These are phyloP conservation scores for Pyricularia pennisetigena DNA, from an alignment of 2,329 filamentous ascomycete species.

Conservation along the genomic window DNA sequence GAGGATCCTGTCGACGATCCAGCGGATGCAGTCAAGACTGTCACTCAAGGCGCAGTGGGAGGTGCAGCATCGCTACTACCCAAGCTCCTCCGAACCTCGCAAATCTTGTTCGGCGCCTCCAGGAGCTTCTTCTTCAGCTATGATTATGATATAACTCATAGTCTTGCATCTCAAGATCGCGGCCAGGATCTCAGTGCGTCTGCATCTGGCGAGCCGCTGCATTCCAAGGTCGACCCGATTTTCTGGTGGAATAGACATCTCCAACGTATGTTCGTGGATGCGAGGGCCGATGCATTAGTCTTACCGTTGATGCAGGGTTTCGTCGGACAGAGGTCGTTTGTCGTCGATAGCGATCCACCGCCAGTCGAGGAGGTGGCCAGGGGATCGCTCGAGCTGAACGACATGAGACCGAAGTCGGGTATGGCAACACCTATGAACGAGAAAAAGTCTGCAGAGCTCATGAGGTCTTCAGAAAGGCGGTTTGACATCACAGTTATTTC, in stretches of 20 bases:
- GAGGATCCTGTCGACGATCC: neutral
- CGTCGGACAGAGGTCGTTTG: constrained; percentile 75
- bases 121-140: constrained; percentile 93
- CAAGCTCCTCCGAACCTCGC: constrained; percentile 74
- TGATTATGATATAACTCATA: constrained; percentile 81
- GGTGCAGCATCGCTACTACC: constrained; percentile 52
- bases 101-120: constrained; percentile 72
- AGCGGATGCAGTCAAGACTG: neutral
- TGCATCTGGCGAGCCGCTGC: constrained; percentile 43
- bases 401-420: constrained; percentile 12
- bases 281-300: constrained; percentile 60
- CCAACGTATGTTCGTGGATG: constrained; percentile 61
- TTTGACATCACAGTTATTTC: constrained; percentile 87
- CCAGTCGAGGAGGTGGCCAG: constrained; percentile 37
- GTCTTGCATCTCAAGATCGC: constrained; percentile 25
- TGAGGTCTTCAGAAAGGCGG: constrained; percentile 36
- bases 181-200: neutral
- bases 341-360: constrained; percentile 53
- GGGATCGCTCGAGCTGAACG: constrained; percentile 31
- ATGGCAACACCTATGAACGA: constrained; percentile 15
- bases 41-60: neutral
- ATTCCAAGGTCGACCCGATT: constrained; percentile 61
- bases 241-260: constrained; percentile 91
- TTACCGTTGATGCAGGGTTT: constrained; percentile 91
- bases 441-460: constrained; percentile 16